A percentile compares a stretch with the other conserved stretches of the same genome.
Conservation (phyloP, 73 alveolate species). For the Paramecium pentaurelia region DNA sequence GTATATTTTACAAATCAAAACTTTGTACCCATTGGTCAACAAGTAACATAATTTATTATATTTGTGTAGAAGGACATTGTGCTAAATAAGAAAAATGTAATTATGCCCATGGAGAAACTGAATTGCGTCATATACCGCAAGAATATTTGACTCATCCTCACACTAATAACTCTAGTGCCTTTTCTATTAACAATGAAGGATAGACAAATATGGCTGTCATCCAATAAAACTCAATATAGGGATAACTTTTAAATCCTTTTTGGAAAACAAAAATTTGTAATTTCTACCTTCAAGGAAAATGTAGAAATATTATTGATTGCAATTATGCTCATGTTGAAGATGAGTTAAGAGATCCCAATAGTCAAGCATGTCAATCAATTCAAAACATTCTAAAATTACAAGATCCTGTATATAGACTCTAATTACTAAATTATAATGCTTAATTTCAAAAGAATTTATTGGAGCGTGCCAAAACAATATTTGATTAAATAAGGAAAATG, state of each 20-base stretch:
- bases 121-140: conserved; percentile 18
- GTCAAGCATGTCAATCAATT: conserved; percentile 19
- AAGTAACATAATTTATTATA: neutral
- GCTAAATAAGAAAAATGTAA: conserved; percentile 39
- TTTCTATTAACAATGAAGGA: conserved; percentile 35
- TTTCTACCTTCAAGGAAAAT: conserved; percentile 31
- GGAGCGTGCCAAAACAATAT: conserved; percentile 36
- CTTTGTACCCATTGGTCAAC: conserved; percentile 38
- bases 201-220: conserved; percentile 33
- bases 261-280: conserved; percentile 46
- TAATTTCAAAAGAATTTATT: neutral
- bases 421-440: conserved; percentile 31
- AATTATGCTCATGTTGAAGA: conserved; percentile 51
- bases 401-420: conserved; percentile 17
- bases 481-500: conserved; percentile 20
- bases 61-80: conserved; percentile 8
- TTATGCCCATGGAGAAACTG: conserved; percentile 41
- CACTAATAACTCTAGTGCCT: conserved; percentile 41
- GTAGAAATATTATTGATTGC: conserved; percentile 45
- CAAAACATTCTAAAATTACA: conserved; percentile 2
- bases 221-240: conserved; percentile 27
- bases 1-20: conserved; percentile 29
- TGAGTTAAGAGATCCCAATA: conserved; percentile 35
- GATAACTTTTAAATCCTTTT: conserved; percentile 37
- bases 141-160: conserved; percentile 48